Evolutionary conservation across 805 yeast genomes (phyloP), one percentile per base, ranked within the genome.

Genomic region (Candida lessepsii): DNA sequence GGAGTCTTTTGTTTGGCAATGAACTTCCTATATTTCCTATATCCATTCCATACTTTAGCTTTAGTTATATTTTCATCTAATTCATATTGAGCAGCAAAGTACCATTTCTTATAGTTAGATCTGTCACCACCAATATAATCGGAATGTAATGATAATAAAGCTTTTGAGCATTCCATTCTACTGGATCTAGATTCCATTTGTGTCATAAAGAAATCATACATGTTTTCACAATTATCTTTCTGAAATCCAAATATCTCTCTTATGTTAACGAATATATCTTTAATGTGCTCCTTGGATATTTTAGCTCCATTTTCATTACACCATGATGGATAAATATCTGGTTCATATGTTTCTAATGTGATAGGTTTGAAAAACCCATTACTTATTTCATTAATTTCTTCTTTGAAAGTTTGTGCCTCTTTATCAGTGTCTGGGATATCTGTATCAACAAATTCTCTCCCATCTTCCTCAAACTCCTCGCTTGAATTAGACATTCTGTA

Each of bases 71-170:
- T 15, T 69, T 39, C 37, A 61, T 89, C 96, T 35, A 83, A 61
- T 49, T 83, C 89, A 26, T 84, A 65, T 60, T 82, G 87, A 7
- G 95, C 87, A 32, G 95, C 87, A 62, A 90, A 86, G 59, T 81
- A 88, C 98, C 98, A 91, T 61, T 86, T 88, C 54, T 83, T 77
- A 62, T 82, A 91, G 62, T 91, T 91, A 3, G 97, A 77, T 44
- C 81, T 70, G 36, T 81, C 86, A 13, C 98, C 97, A 0, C 96
- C 97, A 46, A 91, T 87, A 61, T 91, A 91, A 46, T 90, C 95
- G 1, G 88, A 81, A 62, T 91, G 98, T 24, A 91, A 63, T 0
- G 91, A 77, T 2, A 80, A 55, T 41, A 91, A 66, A 0, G 97
- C 97, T 42, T 66, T 73, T 25, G 67, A 60, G 3, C 96, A 85